Percentiles rank a stretch among this genome's conserved stretches.
phyloP scores from a whole-genome alignment of 257 asterid genomes.

The Solanum chiquidenum region DNA sequence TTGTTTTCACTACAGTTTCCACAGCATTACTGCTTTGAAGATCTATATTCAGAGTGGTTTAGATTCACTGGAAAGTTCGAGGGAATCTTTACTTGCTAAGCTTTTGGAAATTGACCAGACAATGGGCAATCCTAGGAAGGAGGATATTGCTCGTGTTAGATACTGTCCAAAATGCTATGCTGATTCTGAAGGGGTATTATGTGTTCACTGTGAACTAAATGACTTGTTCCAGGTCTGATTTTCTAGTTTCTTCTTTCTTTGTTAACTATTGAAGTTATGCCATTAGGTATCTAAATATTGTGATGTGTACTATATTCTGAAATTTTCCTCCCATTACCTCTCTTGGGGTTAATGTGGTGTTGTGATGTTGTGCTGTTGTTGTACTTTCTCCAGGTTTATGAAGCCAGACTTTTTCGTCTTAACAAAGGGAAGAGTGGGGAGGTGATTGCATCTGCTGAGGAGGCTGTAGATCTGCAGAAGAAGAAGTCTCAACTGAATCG shows the following conservation, averaged over 20 bases:
- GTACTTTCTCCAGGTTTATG: slow-evolving; percentile 54
- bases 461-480: slow-evolving; percentile 78
- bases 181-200: slow-evolving; percentile 70
- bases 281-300: not conserved
- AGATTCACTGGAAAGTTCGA: slow-evolving; percentile 71
- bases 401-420: slow-evolving; percentile 87
- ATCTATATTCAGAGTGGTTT: slow-evolving; percentile 79
- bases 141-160: slow-evolving; percentile 73
- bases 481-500: slow-evolving; percentile 67
- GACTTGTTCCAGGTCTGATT: slow-evolving; percentile 80
- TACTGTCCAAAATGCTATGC: slow-evolving; percentile 65
- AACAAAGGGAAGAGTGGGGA: slow-evolving; percentile 64
- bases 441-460: slow-evolving; percentile 69
- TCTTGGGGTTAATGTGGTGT: not conserved
- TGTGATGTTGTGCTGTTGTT: not conserved
- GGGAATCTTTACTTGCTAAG: slow-evolving; percentile 59
- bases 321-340: not conserved
- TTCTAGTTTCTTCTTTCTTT: not conserved
- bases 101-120: slow-evolving; percentile 74
- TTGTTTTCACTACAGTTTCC: slow-evolving; percentile 45
- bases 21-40: slow-evolving; percentile 53
- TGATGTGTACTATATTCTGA: not conserved
- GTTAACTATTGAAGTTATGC: not conserved
- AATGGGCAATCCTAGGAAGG: slow-evolving; percentile 78
- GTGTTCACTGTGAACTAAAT: slow-evolving; percentile 90